phyloP scores from a whole-genome alignment of 2,329 filamentous ascomycete genomes.

The Fusarium foetens region DNA sequence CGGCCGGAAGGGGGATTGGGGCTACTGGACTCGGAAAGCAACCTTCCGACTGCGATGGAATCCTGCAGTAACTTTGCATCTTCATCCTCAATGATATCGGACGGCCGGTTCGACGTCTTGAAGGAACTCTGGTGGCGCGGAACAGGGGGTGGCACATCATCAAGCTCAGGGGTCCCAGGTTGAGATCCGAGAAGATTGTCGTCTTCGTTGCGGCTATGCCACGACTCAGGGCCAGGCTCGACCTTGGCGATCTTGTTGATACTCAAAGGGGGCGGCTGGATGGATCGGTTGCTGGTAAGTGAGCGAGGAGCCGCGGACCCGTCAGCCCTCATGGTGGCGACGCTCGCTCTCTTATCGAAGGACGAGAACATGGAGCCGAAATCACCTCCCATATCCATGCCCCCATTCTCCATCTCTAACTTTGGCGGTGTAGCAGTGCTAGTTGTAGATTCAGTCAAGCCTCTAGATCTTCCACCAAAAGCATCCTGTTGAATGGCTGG shows the following conservation, averaged over 20 bases:
- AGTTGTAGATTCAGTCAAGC: slow-evolving; percentile 64
- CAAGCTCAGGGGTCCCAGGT: slow-evolving; percentile 52
- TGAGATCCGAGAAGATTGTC: slow-evolving; percentile 58
- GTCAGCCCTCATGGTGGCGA: slow-evolving; percentile 58
- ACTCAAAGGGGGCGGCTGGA: slow-evolving; percentile 58
- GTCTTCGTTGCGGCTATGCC: slow-evolving; percentile 60
- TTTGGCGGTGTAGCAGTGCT: slow-evolving; percentile 64
- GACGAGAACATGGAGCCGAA: slow-evolving; percentile 66
- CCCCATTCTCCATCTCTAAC: slow-evolving; percentile 56
- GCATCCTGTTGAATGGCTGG: slow-evolving; percentile 49
- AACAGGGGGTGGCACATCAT: slow-evolving; percentile 54
- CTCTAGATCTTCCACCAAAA: slow-evolving; percentile 54
- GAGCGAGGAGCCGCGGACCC: slow-evolving; percentile 54
- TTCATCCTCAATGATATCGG: slow-evolving; percentile 60
- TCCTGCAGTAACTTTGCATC: slow-evolving; percentile 64
- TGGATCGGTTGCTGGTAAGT: slow-evolving; percentile 57
- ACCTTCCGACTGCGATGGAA: slow-evolving; percentile 60
- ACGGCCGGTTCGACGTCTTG: slow-evolving; percentile 48
- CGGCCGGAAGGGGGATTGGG: slow-evolving; percentile 35
- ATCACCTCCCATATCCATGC: slow-evolving; percentile 66
- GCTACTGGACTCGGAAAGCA: slow-evolving; percentile 49
- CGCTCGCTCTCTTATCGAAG: slow-evolving; percentile 66
- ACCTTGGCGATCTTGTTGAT: slow-evolving; percentile 58
- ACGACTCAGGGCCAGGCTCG: slow-evolving; percentile 60
- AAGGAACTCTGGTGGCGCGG: slow-evolving; percentile 53